Percentiles rank a stretch among this genome's conserved stretches.
Evolutionary conservation across 805 yeast genomes (phyloP).

Genomic region (Kuraishia hungarica): DNA sequence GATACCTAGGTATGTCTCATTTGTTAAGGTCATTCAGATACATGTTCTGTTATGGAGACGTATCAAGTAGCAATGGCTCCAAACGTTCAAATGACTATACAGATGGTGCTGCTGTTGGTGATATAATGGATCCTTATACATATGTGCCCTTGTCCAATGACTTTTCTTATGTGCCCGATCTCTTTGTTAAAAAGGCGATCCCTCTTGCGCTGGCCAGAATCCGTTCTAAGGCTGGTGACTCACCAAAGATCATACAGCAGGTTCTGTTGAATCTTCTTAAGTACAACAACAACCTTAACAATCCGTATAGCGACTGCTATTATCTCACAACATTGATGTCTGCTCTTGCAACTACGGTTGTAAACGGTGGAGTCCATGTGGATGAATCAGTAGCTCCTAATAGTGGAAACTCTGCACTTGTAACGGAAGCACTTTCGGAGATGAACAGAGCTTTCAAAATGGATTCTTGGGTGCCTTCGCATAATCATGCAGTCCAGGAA

Average conservation of each 20-base stretch:
- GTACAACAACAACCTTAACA: constrained; percentile 80
- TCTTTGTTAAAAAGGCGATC: constrained; percentile 64
- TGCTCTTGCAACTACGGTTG: constrained; percentile 33
- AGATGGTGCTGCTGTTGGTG: not conserved
- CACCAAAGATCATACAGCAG: constrained; percentile 51
- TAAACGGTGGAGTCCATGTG: constrained; percentile 14
- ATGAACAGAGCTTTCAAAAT: constrained; percentile 67
- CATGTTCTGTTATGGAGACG: constrained; percentile 62
- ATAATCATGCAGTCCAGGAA: constrained; percentile 43
- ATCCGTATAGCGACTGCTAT: constrained; percentile 64
- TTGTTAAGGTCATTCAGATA: constrained; percentile 60
- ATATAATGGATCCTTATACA: constrained; percentile 25
- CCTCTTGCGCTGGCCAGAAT: constrained; percentile 53
- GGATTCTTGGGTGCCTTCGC: constrained; percentile 83
- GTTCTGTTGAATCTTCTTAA: constrained; percentile 65
- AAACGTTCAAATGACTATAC: not conserved
- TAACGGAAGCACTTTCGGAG: constrained; percentile 49
- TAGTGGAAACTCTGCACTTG: constrained; percentile 18
- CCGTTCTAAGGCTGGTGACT: constrained; percentile 51
- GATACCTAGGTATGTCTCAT: constrained; percentile 68
- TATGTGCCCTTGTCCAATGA: constrained; percentile 73
- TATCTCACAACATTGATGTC: constrained; percentile 54
- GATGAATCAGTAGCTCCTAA: constrained; percentile 6
- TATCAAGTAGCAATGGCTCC: constrained; percentile 13
- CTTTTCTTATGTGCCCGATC: constrained; percentile 61